Base-by-base conservation (phyloP, 2,329 filamentous ascomycete genomes). In the Curvularia eragrostidis region DNA sequence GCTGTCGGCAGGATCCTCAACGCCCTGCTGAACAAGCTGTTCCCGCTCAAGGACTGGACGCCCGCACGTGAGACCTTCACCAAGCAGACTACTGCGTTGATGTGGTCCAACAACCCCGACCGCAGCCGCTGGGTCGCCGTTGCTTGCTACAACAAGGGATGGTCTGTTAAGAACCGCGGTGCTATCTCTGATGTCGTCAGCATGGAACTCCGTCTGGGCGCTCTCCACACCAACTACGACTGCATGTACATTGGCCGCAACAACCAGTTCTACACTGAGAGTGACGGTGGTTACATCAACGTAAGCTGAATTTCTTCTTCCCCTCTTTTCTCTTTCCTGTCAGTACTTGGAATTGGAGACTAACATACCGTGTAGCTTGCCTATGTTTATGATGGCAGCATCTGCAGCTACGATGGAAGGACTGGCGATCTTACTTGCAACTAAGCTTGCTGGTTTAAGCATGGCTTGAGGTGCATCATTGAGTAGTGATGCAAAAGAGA, bases 131-230 rank as follows among this genome's bases (percentile, higher is more conserved):
- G 34, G 34, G 32, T 41, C 10, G 52, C 52, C 5, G 34, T 23
- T 13, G 43, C 10, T 7, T 54, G 52, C 28, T 54, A 54, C 43
- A 54, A 54, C 34, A 48, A 54, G 52, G 24, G 24, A 18, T 54
- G 28, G 23, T 7, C 6, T 18, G 28, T 42, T 34, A 54, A 48
- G 43, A 21, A 54, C 34, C 19, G 19, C 8, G 6, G 32, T 13
- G 26, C 18, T n/a, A 47, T 54, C 23, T 39, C 34, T 10, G 52
- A 48, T 18, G 43, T 48, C n/a, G 43, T 54, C 24, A 48, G 43
- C 32, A 28, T 48, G 43, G 24, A 18, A 34, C 44, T 54, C 13
- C 28, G 15, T 7, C 12, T 48, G n/a, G 51, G 51, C n/a, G 21
- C 26, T n/a, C 26, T 54, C 1, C 34, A 54, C 24, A 48, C 43